A percentile compares a stretch with the other conserved stretches of the same genome.
phyloP scores from a whole-genome alignment of 805 yeast species.

The Saccharomycopsis vini region DNA sequence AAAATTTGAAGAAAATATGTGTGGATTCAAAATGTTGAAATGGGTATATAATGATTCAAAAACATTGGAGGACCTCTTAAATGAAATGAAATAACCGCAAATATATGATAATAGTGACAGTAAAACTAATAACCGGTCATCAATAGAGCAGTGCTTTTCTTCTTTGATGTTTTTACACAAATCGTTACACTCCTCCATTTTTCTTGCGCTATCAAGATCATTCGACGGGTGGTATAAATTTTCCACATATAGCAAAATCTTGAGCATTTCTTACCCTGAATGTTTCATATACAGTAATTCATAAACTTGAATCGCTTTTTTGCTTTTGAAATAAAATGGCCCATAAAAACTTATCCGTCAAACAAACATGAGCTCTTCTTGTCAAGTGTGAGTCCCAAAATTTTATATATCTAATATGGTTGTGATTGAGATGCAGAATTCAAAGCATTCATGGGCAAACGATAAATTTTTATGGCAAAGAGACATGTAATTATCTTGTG shows the following conservation, averaged over 20 bases:
- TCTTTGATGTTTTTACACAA: constrained; percentile 25
- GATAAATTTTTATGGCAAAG: constrained; percentile 48
- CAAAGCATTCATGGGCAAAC: constrained; percentile 50
- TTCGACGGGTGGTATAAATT: constrained; percentile 75
- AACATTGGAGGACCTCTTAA: no score
- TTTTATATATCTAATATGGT: constrained; percentile 35
- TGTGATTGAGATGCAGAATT: constrained; percentile 25
- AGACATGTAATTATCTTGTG: constrained; percentile 25
- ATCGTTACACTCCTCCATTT: constrained; percentile 30
- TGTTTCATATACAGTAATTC: constrained; percentile 89
- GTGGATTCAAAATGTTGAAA: no score
- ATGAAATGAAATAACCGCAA: no score
- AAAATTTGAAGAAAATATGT: no score
- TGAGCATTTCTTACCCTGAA: constrained; percentile 71
- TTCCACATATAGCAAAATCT: constrained; percentile 39
- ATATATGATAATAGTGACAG: no score
- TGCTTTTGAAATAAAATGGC: constrained; percentile 27
- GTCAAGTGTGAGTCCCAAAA: not conserved
- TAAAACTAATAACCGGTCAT: constrained; percentile 19
- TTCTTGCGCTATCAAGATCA: constrained; percentile 22
- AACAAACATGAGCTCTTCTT: constrained; percentile 7
- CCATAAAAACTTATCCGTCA: constrained; percentile 24
- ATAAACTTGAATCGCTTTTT: constrained; percentile 38
- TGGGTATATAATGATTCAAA: no score
- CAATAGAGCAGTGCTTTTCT: constrained; percentile 7